Base-by-base conservation (phyloP, 1,139 yeast genomes). In the Taphrina pruni region DNA sequence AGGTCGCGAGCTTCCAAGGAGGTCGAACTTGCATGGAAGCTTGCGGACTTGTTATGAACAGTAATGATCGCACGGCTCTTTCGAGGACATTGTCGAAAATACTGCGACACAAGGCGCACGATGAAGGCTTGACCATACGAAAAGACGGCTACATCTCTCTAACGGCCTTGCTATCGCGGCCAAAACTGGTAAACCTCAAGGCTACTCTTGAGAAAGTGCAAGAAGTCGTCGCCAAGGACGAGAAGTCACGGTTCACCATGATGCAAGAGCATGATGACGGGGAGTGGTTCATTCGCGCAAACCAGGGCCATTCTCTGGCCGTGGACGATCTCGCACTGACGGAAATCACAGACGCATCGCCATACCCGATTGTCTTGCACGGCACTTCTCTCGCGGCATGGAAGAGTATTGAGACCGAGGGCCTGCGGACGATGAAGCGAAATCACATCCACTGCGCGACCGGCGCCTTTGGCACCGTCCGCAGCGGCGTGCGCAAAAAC, bases 301-400 rank as follows among this genome's bases (percentile, higher is more conserved):
- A 88, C 69, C 99, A 94, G 77, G 99, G 99, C 8, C 99, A 94
- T 77, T 87, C 96, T 0, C 79, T 94, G 14, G 74, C 78, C 38
- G 76, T 79, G 0, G 82, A 83, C 17, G 84, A 84, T 50, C 82
- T 85, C 35, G 82, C 80, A 12, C 76, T 85, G 70, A 71, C 72
- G 46, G 72, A 69, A 4, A 57, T 74, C 41, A 65, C 64, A 35
- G 70, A 71, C 26, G 60, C 68, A 8, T 45, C n/a, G 8, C 6
- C n/a, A 7, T 46, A 67, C 7, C 72, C 74, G 0, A 74, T 76
- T 2, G 82, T 90, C 4, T 86, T 90, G 48, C 99, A 95, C 77
- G 99, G 99, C 6, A 94, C 99, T 0, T 86, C 82, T 72, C 71
- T 70, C n/a, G 76, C 78, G 6, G 86, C 85, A 32, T 79, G 89